Evolutionary conservation across 441 rosid species (phyloP).

Genomic region (Croton setiger): DNA sequence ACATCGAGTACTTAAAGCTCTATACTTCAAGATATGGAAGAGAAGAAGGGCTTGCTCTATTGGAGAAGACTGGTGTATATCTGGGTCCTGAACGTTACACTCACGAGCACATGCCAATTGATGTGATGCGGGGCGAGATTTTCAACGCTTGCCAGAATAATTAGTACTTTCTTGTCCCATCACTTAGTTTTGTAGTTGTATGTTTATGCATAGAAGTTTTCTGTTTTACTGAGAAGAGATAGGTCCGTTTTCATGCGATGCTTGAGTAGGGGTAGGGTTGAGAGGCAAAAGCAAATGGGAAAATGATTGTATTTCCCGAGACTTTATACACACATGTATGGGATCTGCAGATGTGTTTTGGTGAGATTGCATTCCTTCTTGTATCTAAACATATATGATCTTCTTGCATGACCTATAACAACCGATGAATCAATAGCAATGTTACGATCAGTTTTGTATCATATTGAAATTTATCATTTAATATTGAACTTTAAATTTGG

Average conservation of each 20-base stretch:
- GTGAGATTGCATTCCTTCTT: too few relatives aligned
- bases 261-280: constrained; percentile 1
- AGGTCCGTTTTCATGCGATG: constrained; percentile 6
- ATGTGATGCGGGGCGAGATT: constrained; percentile 88
- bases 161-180: neutral
- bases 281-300: constrained; percentile 7
- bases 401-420: too few relatives aligned
- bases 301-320: neutral
- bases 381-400: too few relatives aligned
- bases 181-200: constrained; percentile 18
- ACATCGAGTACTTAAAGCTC: constrained; percentile 79
- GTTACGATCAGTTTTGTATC: too few relatives aligned
- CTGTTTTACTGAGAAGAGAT: neutral
- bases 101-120: constrained; percentile 77
- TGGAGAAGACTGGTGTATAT: constrained; percentile 88
- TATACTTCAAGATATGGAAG: constrained; percentile 73
- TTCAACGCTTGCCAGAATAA: constrained; percentile 56
- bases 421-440: too few relatives aligned
- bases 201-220: constrained; percentile 11
- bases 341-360: too few relatives aligned
- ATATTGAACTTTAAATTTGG: too few relatives aligned
- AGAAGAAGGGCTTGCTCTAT: constrained; percentile 63
- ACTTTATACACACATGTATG: too few relatives aligned
- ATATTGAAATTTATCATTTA: too few relatives aligned
- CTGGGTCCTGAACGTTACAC: constrained; percentile 91